phyloP scores from a whole-genome alignment of 2,329 filamentous ascomycete species.

The Penicillium sp. region DNA sequence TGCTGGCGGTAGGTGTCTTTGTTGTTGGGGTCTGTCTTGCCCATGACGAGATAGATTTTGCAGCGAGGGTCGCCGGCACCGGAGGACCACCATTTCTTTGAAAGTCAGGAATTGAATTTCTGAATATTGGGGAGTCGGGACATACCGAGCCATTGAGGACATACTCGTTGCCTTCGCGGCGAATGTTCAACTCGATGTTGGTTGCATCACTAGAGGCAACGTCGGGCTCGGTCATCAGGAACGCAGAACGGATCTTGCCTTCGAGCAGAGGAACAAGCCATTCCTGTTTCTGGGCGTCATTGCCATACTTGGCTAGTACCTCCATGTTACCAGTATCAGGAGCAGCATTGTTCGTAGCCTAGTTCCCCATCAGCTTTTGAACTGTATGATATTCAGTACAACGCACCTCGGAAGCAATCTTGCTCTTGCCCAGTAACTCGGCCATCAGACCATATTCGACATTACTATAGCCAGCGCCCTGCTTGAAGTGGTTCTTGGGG shows the following conservation, averaged over 20 bases:
- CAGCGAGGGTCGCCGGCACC: constrained; percentile 91
- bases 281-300: constrained; percentile 72
- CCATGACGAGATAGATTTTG: constrained; percentile 93
- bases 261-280: constrained; percentile 79
- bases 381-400: neutral
- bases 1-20: constrained; percentile 79
- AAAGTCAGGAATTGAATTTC: neutral
- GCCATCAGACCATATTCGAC: constrained; percentile 98
- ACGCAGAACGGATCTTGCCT: constrained; percentile 80
- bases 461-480: constrained; percentile 91
- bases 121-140: neutral
- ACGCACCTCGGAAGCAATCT: constrained; percentile 64
- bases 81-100: constrained; percentile 97
- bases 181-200: constrained; percentile 83
- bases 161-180: constrained; percentile 77
- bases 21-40: constrained; percentile 76
- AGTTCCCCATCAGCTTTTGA: neutral
- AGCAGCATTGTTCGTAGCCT: constrained; percentile 80
- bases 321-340: constrained; percentile 97
- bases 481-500: constrained; percentile 88
- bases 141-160: constrained; percentile 79
- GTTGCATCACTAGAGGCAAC: constrained; percentile 86
- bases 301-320: constrained; percentile 86
- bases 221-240: constrained; percentile 90
- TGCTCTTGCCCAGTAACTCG: constrained; percentile 84